Percentiles rank a stretch among this genome's conserved stretches.
Evolutionary conservation across 1,139 yeast genomes (phyloP).

Genomic region (Kluyveromyces marxianus): DNA sequence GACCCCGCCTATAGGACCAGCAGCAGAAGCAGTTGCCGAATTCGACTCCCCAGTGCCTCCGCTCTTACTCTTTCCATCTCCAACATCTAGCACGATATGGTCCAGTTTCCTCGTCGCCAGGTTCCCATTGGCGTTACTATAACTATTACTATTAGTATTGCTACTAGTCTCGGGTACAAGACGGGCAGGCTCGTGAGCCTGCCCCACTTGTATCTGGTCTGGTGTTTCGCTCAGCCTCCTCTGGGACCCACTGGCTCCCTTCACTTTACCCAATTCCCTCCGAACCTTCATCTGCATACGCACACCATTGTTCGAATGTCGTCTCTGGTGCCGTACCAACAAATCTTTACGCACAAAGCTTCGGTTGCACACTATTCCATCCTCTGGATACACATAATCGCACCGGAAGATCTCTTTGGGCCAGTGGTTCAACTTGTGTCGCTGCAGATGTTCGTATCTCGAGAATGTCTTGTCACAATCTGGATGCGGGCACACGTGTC

Average conservation of each 20-base stretch:
- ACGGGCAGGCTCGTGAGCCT: too few relatives aligned
- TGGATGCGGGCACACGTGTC: slow-evolving; percentile 33
- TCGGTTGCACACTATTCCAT: slow-evolving; percentile 38
- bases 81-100: slow-evolving; percentile 4
- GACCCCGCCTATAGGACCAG: background rate
- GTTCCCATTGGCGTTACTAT: too few relatives aligned
- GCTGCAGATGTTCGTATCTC: slow-evolving; percentile 33
- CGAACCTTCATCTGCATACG: slow-evolving; percentile 13
- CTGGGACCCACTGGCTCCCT: slow-evolving; percentile 28
- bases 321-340: slow-evolving; percentile 42
- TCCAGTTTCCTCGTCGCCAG: slow-evolving; percentile 1
- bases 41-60: background rate
- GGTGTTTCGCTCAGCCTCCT: too few relatives aligned
- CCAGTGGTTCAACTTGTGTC: slow-evolving; percentile 36
- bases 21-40: background rate
- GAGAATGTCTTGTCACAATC: slow-evolving; percentile 36
- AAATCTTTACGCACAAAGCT: slow-evolving; percentile 57
- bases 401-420: slow-evolving; percentile 42
- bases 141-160: too few relatives aligned
- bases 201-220: too few relatives aligned
- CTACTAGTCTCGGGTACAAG: background rate
- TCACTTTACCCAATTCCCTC: slow-evolving; percentile 8
- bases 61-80: background rate
- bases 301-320: slow-evolving; percentile 34
- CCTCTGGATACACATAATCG: slow-evolving; percentile 31